A percentile compares a stretch with the other conserved stretches of the same genome.
These are phyloP conservation scores for Silene latifolia DNA, from an alignment of 148 eudicot species.

Conservation along the genomic window DNA sequence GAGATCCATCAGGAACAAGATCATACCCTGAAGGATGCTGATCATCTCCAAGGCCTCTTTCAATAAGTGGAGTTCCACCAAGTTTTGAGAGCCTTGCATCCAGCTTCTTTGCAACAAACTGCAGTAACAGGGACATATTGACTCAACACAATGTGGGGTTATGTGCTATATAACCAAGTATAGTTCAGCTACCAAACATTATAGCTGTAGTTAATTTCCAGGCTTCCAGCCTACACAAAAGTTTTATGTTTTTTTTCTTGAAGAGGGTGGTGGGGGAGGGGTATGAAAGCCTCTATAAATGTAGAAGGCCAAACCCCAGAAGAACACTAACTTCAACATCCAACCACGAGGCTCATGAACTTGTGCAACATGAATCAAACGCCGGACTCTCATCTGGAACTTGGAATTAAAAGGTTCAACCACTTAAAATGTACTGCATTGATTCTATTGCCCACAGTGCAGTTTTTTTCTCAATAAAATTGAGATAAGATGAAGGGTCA, in stretches of 20 bases:
- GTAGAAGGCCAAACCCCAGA: not conserved
- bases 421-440: not conserved
- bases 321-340: not conserved
- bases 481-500: no score
- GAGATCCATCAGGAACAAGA: not conserved
- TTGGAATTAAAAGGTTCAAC: not conserved
- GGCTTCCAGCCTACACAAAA: not conserved
- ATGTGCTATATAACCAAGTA: not conserved
- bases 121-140: slow-evolving; percentile 20
- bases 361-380: not conserved
- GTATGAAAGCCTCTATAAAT: not conserved
- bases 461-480: not conserved
- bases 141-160: not conserved
- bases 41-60: slow-evolving; percentile 94
- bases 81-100: slow-evolving; percentile 83
- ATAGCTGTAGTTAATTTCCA: not conserved
- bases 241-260: not conserved
- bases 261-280: not conserved
- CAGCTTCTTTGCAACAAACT: slow-evolving; percentile 98
- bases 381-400: not conserved
- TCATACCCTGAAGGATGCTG: slow-evolving; percentile 98
- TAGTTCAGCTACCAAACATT: not conserved
- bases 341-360: not conserved
- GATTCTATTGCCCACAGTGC: not conserved
- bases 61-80: slow-evolving; percentile 67